Percentiles rank a stretch among this genome's conserved stretches.
phyloP scores from a whole-genome alignment of 176 grass and related monocot genomes.

The Eragrostis curvula region DNA sequence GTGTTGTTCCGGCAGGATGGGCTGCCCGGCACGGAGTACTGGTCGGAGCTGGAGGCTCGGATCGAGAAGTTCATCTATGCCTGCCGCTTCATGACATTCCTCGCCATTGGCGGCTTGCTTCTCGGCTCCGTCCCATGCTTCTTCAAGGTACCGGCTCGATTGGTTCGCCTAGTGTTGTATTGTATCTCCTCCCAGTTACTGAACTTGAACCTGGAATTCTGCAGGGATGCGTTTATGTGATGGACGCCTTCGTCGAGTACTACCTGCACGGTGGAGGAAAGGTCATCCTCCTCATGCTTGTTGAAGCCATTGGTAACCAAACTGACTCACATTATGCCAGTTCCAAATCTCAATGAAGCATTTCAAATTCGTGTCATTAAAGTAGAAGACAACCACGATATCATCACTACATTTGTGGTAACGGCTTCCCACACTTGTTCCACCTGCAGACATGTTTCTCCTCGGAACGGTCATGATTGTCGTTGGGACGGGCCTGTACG shows the following conservation, averaged over 20 bases:
- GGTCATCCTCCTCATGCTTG: slow-evolving; percentile 66
- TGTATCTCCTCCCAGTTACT: neutral
- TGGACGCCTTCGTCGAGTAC: slow-evolving; percentile 71
- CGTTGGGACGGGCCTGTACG: slow-evolving; percentile 85
- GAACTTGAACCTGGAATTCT: neutral
- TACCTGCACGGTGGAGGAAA: slow-evolving; percentile 51
- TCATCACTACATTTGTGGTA: neutral
- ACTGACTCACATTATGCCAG: neutral
- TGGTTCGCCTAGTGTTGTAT: neutral
- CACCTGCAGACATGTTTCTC: slow-evolving; percentile 75
- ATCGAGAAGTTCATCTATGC: slow-evolving; percentile 66
- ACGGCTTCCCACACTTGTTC: slow-evolving; percentile 19
- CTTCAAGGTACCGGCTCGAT: slow-evolving; percentile 55
- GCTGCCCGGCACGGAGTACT: neutral
- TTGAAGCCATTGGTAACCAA: slow-evolving; percentile 85
- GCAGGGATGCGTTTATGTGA: slow-evolving; percentile 76
- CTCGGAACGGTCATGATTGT: slow-evolving; percentile 93
- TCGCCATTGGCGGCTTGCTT: slow-evolving; percentile 75
- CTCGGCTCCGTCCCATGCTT: slow-evolving; percentile 77
- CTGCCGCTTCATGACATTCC: slow-evolving; percentile 76
- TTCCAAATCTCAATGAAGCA: neutral
- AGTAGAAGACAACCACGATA: neutral
- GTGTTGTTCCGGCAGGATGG: neutral
- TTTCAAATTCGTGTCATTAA: neutral
- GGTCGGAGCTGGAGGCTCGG: slow-evolving; percentile 38